phyloP scores from a whole-genome alignment of 306 rosid genomes.

The Myrica gale region DNA sequence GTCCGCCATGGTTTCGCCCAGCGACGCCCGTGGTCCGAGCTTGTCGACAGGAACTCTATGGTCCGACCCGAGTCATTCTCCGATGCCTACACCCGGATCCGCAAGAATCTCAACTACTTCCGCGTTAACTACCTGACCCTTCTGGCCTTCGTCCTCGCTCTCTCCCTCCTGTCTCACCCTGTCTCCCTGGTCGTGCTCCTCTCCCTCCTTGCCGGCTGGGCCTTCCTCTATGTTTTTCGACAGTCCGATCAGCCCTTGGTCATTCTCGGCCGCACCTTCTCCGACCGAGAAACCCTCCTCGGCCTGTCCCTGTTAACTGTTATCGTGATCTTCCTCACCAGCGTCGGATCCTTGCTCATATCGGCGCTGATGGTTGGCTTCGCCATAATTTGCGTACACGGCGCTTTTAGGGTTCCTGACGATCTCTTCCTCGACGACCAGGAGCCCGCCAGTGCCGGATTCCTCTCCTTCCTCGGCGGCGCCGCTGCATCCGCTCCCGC shows the following conservation, averaged over 20 bases:
- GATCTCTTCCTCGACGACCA: conserved; percentile 90
- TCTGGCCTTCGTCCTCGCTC: conserved; percentile 54
- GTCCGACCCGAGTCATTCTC: conserved; percentile 69
- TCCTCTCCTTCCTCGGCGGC: conserved; percentile 84
- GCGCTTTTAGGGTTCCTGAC: conserved; percentile 87
- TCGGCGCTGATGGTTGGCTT: conserved; percentile 75
- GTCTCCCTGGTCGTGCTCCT: conserved; percentile 76
- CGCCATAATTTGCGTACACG: conserved; percentile 65
- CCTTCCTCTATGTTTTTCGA: conserved; percentile 74
- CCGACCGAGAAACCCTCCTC: conserved; percentile 76
- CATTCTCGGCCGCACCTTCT: conserved; percentile 67
- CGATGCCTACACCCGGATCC: conserved; percentile 92
- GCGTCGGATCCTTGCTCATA: conserved; percentile 87
- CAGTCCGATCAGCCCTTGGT: conserved; percentile 84
- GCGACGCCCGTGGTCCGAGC: conserved; percentile 90
- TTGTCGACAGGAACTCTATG: conserved; percentile 63
- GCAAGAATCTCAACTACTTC: conserved; percentile 75
- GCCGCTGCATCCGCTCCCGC: conserved; percentile 63
- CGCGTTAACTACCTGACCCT: conserved; percentile 83
- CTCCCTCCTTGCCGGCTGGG: conserved; percentile 78
- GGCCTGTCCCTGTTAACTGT: conserved; percentile 58
- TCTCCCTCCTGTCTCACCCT: conserved; percentile 81
- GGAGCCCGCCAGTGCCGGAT: conserved; percentile 68
- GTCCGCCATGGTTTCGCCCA: conserved; percentile 70
- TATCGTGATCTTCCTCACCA: conserved; percentile 73